Conservation (phyloP, 2,329 filamentous ascomycete species). For the Penicillium olsonii region DNA sequence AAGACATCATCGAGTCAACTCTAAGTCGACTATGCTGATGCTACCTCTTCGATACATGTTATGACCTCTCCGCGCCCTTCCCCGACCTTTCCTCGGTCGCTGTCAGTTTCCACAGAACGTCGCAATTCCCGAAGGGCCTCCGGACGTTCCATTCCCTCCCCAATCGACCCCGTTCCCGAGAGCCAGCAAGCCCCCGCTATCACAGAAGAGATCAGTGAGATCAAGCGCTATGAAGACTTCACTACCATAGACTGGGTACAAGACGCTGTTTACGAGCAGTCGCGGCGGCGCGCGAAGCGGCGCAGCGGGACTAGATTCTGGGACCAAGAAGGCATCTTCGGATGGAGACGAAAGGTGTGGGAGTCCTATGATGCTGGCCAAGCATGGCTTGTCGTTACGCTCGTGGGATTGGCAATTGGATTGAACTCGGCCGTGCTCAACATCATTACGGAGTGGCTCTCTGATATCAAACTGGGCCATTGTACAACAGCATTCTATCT, state of each 20-base stretch:
- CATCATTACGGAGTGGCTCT: slow-evolving; percentile 95
- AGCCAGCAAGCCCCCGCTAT: slow-evolving; percentile 65
- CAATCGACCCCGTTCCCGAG: slow-evolving; percentile 57
- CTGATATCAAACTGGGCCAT: slow-evolving; percentile 93
- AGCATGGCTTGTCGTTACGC: slow-evolving; percentile 94
- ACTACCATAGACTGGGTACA: slow-evolving; percentile 98
- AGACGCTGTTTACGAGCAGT: slow-evolving; percentile 87
- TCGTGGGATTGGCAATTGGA: slow-evolving; percentile 89
- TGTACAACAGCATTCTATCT: slow-evolving; percentile 95
- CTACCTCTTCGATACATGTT: slow-evolving; percentile 34
- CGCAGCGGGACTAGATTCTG: slow-evolving; percentile 72
- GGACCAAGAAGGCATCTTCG: slow-evolving; percentile 66
- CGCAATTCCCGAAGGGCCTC: slow-evolving; percentile 46
- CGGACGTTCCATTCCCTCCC: slow-evolving; percentile 56
- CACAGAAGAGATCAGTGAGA: slow-evolving; percentile 93
- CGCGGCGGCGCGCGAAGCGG: slow-evolving; percentile 73
- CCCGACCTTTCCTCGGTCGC: slow-evolving; percentile 31
- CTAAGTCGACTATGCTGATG: slow-evolving; percentile 31
- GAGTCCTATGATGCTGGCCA: slow-evolving; percentile 95
- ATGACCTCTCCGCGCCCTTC: slow-evolving; percentile 44
- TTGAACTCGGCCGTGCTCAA: slow-evolving; percentile 91
- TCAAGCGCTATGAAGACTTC: slow-evolving; percentile 98
- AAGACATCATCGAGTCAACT: slow-evolving; percentile 13
- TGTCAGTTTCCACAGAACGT: slow-evolving; percentile 34
- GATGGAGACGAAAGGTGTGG: slow-evolving; percentile 78